Conservation (phyloP, 2,329 filamentous ascomycete genomes). For the Chrysoporthe austroafricana region DNA sequence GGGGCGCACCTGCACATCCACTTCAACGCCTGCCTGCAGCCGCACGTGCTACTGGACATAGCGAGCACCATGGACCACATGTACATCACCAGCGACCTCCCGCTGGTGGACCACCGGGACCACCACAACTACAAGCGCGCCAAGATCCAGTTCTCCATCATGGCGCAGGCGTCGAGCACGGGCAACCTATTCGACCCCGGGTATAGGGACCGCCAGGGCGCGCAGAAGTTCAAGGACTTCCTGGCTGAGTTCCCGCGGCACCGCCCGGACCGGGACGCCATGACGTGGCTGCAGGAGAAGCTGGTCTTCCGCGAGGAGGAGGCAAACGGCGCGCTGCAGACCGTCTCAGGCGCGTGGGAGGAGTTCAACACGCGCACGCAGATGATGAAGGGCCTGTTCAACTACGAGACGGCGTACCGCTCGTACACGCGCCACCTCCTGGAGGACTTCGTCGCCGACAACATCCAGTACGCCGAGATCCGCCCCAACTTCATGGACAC, state of each 20-base stretch:
- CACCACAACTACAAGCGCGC: slow-evolving; percentile 53
- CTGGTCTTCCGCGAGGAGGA: slow-evolving; percentile 65
- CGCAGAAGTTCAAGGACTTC: slow-evolving; percentile 50
- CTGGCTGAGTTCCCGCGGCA: slow-evolving; percentile 40
- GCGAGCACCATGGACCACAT: slow-evolving; percentile 64
- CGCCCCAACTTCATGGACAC: slow-evolving; percentile 61
- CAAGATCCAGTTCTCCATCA: slow-evolving; percentile 66
- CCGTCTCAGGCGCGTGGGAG: slow-evolving; percentile 56
- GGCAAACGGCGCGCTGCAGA: slow-evolving; percentile 56
- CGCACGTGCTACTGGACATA: slow-evolving; percentile 59
- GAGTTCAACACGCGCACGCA: slow-evolving; percentile 58
- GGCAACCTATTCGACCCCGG: slow-evolving; percentile 51
- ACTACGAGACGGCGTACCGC: slow-evolving; percentile 59
- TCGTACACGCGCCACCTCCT: slow-evolving; percentile 59
- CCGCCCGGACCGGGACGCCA: slow-evolving; percentile 36
- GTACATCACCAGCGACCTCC: slow-evolving; percentile 68
- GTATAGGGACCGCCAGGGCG: slow-evolving; percentile 49
- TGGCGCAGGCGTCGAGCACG: slow-evolving; percentile 40
- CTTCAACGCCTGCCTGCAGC: slow-evolving; percentile 74
- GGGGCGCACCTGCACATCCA: slow-evolving; percentile 75
- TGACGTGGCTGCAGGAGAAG: slow-evolving; percentile 64
- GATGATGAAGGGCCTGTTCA: slow-evolving; percentile 64
- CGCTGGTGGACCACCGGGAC: slow-evolving; percentile 47
- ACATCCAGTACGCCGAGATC: slow-evolving; percentile 64
- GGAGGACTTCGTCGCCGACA: slow-evolving; percentile 58